Base-by-base conservation (phyloP, 352 stramenopile genomes). In the Phytopythium delawarense region DNA sequence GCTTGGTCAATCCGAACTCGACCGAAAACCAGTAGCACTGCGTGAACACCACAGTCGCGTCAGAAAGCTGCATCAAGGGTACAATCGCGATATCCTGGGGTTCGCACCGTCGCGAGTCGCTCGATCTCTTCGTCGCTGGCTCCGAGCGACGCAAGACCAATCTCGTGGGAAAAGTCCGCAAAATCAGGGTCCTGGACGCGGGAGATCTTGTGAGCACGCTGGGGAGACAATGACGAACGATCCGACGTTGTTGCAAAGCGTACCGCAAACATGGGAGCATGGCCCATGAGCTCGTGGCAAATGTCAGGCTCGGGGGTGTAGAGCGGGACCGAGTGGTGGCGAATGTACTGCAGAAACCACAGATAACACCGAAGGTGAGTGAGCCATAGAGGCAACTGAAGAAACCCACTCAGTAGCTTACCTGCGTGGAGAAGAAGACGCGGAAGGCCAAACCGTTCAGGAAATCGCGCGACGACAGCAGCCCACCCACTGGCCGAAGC, bases 251-350 rank as follows among this genome's bases (percentile, higher is more conserved):
- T 11, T 32, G 30, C 11, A 16, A 18, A 32, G 74, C 78, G 23
- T 69, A 88, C 79, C 4, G 95, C 96, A 79, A 99, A 98, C 94
- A 99, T 98, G 0, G 97, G 96, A 8, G 96, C 96, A 71, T 99
- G 96, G 48, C 92, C 92, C 77, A 98, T 91, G 21, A 98, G 80
- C 68, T 99, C 96, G 78, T 99, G 96, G 74, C 94, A 98, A 80
- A 99, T 98, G 65, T 99, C 96, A 2, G 97, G 97, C 80, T 99
- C 97, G 4, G 97, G 97, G 16, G 96, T 99, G 80, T 99, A 99
- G 42, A 99, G 74, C 25, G 96, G 96, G 75, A 88, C 96, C 56
- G 88, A 98, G 66, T 98, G 88, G 83, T 98, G 95, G 54, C 91
- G 82, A 61, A 98, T 97, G 79, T 98, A 98, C 82, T 98, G 42